phyloP scores from a whole-genome alignment of 2,329 filamentous ascomycete genomes.

The Alternaria hordeiaustralica region DNA sequence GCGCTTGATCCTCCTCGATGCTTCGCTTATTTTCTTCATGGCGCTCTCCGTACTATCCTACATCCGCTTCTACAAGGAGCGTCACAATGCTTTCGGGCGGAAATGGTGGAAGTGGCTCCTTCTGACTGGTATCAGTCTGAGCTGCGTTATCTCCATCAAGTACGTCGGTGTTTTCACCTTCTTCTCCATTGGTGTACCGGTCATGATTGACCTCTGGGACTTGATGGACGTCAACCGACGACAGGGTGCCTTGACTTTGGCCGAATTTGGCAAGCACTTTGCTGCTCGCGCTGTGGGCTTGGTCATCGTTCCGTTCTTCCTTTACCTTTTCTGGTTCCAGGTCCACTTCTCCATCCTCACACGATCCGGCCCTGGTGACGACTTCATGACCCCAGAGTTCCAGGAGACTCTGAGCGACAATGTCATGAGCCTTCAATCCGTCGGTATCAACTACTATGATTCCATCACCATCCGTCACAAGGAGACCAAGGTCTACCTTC shows the following conservation, averaged over 20 bases:
- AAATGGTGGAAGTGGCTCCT: conserved; percentile 99
- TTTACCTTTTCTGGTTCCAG: conserved; percentile 99
- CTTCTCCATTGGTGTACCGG: conserved; percentile 92
- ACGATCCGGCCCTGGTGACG: conserved; percentile 90
- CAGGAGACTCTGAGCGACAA: conserved; percentile 98
- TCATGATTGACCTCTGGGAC: conserved; percentile 93
- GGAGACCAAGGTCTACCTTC: conserved; percentile 94
- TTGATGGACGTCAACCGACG: conserved; percentile 87
- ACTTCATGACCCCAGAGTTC: conserved; percentile 98
- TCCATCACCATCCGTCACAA: conserved; percentile 89
- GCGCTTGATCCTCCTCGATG: conserved; percentile 90
- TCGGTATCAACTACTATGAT: conserved; percentile 90
- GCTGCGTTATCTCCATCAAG: conserved; percentile 98
- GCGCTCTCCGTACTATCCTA: conserved; percentile 92
- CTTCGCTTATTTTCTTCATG: conserved; percentile 94
- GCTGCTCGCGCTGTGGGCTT: conserved; percentile 83
- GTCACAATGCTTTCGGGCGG: conserved; percentile 84
- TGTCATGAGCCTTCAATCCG: conserved; percentile 83
- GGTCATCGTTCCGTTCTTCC: conserved; percentile 90
- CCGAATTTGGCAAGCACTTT: conserved; percentile 88
- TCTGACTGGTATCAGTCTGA: conserved; percentile 90
- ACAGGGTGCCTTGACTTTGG: conserved; percentile 78
- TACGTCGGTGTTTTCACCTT: conserved; percentile 98
- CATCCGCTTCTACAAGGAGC: conserved; percentile 95
- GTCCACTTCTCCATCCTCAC: conserved; percentile 93